phyloP scores from a whole-genome alignment of 2,329 filamentous ascomycete genomes.

The Aureobasidium sp. region DNA sequence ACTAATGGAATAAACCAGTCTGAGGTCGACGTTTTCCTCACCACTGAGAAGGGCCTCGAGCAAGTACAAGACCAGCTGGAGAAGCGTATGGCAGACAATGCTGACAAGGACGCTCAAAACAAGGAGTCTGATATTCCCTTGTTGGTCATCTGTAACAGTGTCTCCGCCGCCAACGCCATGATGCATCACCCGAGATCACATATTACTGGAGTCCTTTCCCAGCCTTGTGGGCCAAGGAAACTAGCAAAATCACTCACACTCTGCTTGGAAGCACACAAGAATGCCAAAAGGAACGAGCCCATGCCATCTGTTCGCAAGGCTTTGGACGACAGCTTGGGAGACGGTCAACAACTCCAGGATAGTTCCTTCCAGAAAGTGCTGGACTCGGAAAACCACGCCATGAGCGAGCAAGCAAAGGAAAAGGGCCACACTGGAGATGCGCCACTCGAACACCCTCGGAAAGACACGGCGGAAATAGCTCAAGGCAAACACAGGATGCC shows the following conservation, averaged over 20 bases:
- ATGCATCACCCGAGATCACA: not conserved
- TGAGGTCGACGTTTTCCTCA: constrained; percentile 7
- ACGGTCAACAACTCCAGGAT: not conserved
- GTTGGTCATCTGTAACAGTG: constrained; percentile 7
- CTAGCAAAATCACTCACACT: constrained; percentile 15
- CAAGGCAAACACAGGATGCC: not conserved
- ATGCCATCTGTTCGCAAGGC: not conserved
- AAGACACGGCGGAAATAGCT: not conserved
- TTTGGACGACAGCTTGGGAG: not conserved
- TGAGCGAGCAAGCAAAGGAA: not conserved
- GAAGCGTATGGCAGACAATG: not conserved
- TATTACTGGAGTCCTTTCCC: not conserved
- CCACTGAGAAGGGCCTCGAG: constrained; percentile 3
- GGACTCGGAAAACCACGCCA: not conserved
- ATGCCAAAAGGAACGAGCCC: not conserved
- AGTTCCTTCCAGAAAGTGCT: not conserved
- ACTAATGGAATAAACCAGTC: not conserved
- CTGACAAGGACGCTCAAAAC: not conserved
- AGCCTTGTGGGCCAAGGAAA: constrained; percentile 16
- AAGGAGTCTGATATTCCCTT: not conserved
- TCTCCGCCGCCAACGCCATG: constrained; percentile 6
- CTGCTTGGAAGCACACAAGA: constrained; percentile 3
- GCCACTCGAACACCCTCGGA: not conserved
- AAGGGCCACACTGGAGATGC: not conserved
- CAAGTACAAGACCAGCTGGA: not conserved